Evolutionary conservation across 2,329 filamentous ascomycete genomes (phyloP).

Genomic region (Penicillium sclerotiorum): DNA sequence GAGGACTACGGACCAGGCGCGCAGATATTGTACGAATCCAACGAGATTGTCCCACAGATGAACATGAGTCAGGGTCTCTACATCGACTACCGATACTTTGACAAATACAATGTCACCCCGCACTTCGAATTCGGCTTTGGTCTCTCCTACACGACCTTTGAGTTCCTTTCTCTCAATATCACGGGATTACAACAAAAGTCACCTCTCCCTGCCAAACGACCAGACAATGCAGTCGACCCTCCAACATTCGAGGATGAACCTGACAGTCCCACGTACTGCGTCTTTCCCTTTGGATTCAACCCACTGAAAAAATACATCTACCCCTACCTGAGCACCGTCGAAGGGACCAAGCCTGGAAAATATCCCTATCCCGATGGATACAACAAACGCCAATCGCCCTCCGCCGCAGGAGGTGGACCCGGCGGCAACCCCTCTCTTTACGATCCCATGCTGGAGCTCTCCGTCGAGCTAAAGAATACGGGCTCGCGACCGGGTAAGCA

Average conservation of each 20-base stretch:
- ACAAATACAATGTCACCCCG: slow-evolving; percentile 72
- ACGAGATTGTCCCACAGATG: slow-evolving; percentile 74
- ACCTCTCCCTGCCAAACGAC: slow-evolving; percentile 47
- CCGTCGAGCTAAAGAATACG: slow-evolving; percentile 53
- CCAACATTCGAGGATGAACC: slow-evolving; percentile 60
- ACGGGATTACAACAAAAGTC: slow-evolving; percentile 53
- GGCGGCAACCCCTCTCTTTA: slow-evolving; percentile 52
- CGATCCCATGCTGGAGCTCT: slow-evolving; percentile 51
- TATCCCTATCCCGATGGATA: slow-evolving; percentile 62
- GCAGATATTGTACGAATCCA: slow-evolving; percentile 69
- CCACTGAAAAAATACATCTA: slow-evolving; percentile 71
- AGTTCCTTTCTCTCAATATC: slow-evolving; percentile 59
- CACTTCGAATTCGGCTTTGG: slow-evolving; percentile 87
- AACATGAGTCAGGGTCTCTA: slow-evolving; percentile 82
- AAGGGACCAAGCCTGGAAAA: slow-evolving; percentile 49
- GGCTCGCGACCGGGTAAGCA: slow-evolving; percentile 52
- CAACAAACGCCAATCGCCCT: slow-evolving; percentile 52
- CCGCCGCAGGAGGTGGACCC: slow-evolving; percentile 69
- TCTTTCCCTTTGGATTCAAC: slow-evolving; percentile 65
- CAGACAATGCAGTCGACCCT: slow-evolving; percentile 45
- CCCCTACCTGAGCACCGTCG: slow-evolving; percentile 63
- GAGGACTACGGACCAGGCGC: slow-evolving; percentile 75
- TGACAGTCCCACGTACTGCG: slow-evolving; percentile 57
- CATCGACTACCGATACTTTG: slow-evolving; percentile 88
- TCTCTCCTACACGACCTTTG: slow-evolving; percentile 76